A percentile compares a stretch with the other conserved stretches of the same genome.
Evolutionary conservation across 2,329 filamentous ascomycete species (phyloP).

Genomic region (Neonectria ditissima): DNA sequence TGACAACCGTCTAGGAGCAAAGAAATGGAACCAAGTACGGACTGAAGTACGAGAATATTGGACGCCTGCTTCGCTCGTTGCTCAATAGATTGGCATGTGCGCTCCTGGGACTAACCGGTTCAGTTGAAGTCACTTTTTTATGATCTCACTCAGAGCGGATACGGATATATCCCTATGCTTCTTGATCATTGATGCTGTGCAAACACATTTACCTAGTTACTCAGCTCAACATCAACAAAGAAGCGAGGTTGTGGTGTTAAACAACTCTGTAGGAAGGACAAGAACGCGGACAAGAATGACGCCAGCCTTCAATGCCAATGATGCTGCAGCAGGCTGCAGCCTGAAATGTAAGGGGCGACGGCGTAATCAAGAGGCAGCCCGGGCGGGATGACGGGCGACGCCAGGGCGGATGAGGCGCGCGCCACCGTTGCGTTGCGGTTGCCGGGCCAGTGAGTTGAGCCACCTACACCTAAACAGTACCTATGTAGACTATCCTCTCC

Average conservation of each 20-base stretch:
- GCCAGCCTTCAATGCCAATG: too few relatives aligned
- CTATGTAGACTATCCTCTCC: too few relatives aligned
- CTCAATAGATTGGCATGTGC: background rate
- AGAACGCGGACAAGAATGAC: background rate
- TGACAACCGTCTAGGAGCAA: background rate
- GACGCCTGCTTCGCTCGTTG: too few relatives aligned
- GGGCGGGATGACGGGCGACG: slow-evolving; percentile 8
- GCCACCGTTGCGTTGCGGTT: slow-evolving; percentile 6
- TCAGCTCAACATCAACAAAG: background rate
- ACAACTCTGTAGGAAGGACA: background rate
- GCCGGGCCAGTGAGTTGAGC: slow-evolving; percentile 17
- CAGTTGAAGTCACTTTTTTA: background rate
- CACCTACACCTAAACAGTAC: too few relatives aligned
- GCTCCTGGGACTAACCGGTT: background rate
- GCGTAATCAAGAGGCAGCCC: background rate
- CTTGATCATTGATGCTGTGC: too few relatives aligned
- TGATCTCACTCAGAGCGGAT: too few relatives aligned
- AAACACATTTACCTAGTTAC: too few relatives aligned
- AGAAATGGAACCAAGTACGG: background rate
- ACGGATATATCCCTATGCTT: too few relatives aligned
- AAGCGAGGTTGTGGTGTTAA: background rate
- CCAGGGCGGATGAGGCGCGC: slow-evolving; percentile 17
- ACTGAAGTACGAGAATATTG: background rate
- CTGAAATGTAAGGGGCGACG: background rate
- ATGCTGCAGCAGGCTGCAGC: background rate